phyloP scores from a whole-genome alignment of 306 rosid genomes.

The Begonia fuchsioides region DNA sequence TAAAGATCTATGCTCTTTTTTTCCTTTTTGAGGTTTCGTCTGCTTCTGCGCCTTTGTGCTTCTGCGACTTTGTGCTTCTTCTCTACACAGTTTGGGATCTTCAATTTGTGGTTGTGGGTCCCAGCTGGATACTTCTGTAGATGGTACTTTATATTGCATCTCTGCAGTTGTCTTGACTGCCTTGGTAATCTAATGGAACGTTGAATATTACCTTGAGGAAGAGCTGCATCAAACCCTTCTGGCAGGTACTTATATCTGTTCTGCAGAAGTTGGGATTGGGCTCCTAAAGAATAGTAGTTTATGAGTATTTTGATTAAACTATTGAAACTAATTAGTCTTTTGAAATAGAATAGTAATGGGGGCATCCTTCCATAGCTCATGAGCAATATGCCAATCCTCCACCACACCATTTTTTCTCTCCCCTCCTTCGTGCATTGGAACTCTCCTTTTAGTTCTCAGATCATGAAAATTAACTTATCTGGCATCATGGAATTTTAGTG shows the following conservation, averaged over 20 bases:
- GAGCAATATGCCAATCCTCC: too few species aligned
- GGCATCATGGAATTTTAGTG: too few species aligned
- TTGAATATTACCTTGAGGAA: slow-evolving; percentile 24
- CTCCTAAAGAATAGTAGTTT: too few species aligned
- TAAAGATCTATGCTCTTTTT: slow-evolving; percentile 43
- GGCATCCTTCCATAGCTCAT: too few species aligned
- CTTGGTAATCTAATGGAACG: slow-evolving; percentile 31
- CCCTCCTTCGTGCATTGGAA: too few species aligned
- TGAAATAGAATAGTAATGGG: too few species aligned
- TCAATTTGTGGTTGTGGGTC: slow-evolving; percentile 50
- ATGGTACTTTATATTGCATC: slow-evolving; percentile 51
- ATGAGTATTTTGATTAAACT: too few species aligned
- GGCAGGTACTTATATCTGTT: slow-evolving; percentile 52
- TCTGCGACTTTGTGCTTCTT: slow-evolving; percentile 45
- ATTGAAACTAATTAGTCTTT: too few species aligned
- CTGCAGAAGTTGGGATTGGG: slow-evolving; percentile 29
- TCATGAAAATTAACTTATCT: too few species aligned
- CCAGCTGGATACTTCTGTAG: slow-evolving; percentile 41
- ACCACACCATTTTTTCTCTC: too few species aligned
- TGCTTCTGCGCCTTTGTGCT: slow-evolving; percentile 42
- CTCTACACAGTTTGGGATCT: slow-evolving; percentile 34
- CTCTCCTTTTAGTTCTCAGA: too few species aligned
- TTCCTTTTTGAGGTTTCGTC: slow-evolving; percentile 54
- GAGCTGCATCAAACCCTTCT: slow-evolving; percentile 41
- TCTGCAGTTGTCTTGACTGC: slow-evolving; percentile 36